Evolutionary conservation across 768 basidiomycete genomes (phyloP).

Genomic region (Podaxis mareebaensis): DNA sequence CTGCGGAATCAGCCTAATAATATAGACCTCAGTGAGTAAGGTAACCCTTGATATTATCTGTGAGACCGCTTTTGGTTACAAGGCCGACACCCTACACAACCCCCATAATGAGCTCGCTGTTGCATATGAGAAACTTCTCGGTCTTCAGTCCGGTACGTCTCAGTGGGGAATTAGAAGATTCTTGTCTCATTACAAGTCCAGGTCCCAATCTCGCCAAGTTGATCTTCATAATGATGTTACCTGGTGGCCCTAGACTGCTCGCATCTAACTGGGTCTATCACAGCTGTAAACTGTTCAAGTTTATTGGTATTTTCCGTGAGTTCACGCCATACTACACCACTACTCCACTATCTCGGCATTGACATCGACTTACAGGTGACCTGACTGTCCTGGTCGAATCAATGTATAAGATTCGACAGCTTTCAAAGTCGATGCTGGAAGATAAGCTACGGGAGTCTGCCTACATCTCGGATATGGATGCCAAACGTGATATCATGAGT

Average conservation of each 20-base stretch:
- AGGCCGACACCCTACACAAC: slow-evolving; percentile 35
- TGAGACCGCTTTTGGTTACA: slow-evolving; percentile 40
- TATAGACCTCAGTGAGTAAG: slow-evolving; percentile 32
- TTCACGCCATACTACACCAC: background rate
- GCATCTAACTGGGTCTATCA: slow-evolving; percentile 30
- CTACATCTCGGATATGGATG: slow-evolving; percentile 27
- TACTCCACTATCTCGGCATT: background rate
- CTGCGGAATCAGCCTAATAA: background rate
- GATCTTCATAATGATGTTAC: slow-evolving; percentile 28
- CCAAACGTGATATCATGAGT: slow-evolving; percentile 42
- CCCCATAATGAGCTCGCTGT: slow-evolving; percentile 38
- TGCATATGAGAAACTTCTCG: slow-evolving; percentile 35
- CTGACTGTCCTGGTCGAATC: slow-evolving; percentile 26
- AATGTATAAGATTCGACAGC: slow-evolving; percentile 32
- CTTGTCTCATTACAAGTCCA: background rate
- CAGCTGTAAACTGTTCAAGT: slow-evolving; percentile 23
- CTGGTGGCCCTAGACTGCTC: slow-evolving; percentile 26
- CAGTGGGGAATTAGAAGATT: background rate
- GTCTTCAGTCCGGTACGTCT: slow-evolving; percentile 32
- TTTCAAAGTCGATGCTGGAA: slow-evolving; percentile 33
- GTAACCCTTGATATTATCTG: slow-evolving; percentile 45
- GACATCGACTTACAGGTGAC: background rate
- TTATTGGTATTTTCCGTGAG: slow-evolving; percentile 19
- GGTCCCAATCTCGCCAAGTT: slow-evolving; percentile 32
- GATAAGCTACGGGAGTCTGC: slow-evolving; percentile 31